phyloP scores from a whole-genome alignment of 371 early-diverging fungal species.

The Blakeslea trispora region DNA sequence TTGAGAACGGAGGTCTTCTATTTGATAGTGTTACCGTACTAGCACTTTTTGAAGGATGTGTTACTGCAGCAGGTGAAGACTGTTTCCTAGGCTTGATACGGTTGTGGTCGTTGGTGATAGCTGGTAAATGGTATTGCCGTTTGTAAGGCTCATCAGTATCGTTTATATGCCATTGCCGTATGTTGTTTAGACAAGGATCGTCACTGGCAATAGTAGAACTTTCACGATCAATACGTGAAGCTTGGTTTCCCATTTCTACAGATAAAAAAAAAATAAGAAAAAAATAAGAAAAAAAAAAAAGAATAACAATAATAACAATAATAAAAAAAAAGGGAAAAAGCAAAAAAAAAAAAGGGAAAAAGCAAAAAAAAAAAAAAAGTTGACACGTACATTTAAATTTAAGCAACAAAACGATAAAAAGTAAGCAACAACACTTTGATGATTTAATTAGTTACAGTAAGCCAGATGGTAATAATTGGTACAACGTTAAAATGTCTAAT shows the following conservation, averaged over 20 bases:
- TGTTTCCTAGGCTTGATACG: conserved; percentile 43
- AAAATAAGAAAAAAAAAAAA: too few species aligned
- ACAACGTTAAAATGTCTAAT: conserved; percentile 5
- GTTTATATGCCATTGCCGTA: conserved; percentile 20
- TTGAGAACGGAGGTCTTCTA: conserved; percentile 13
- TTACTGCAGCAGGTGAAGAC: conserved; percentile 34
- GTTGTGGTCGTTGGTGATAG: conserved; percentile 22
- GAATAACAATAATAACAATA: too few species aligned
- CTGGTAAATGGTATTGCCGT: conserved; percentile 43
- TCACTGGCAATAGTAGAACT: conserved; percentile 26
- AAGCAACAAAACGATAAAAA: not conserved
- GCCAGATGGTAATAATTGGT: conserved; percentile 7
- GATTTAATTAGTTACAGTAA: conserved; percentile 6
- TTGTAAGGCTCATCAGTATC: conserved; percentile 25
- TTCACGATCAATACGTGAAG: conserved; percentile 32
- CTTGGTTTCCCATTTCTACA: conserved; percentile 46
- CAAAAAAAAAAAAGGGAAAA: not conserved
- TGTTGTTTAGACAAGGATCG: conserved; percentile 26
- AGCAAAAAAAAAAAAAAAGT: not conserved
- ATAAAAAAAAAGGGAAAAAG: not conserved
- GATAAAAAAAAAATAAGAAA: too few species aligned
- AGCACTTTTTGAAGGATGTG: conserved; percentile 9
- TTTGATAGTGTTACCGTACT: too few species aligned
- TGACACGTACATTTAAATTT: conserved; percentile 1
- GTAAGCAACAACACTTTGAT: too few species aligned